A percentile compares a stretch with the other conserved stretches of the same genome.
phyloP scores from a whole-genome alignment of 2,329 filamentous ascomycete species.

The Ascochyta lentis region DNA sequence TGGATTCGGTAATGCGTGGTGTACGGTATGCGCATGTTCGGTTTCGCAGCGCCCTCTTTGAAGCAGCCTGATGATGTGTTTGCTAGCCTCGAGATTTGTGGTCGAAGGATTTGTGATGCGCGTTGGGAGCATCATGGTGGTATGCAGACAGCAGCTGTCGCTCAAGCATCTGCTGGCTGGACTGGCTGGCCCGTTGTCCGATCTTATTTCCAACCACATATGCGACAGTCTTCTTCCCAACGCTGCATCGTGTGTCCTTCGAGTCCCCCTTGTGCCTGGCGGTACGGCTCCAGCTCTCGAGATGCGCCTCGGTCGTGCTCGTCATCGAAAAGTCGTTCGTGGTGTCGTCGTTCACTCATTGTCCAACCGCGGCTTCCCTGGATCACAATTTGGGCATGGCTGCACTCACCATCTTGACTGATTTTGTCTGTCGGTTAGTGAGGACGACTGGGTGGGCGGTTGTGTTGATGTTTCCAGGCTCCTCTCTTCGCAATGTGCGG shows the following conservation, averaged over 20 bases:
- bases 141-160: neutral
- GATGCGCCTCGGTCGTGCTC: constrained; percentile 23
- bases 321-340: constrained; percentile 27
- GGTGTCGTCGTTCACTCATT: constrained; percentile 33
- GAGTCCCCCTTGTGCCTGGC: constrained; percentile 3
- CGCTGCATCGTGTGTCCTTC: neutral
- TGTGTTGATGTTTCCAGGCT: constrained; percentile 34
- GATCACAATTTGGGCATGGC: constrained; percentile 4
- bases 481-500: neutral
- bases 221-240: neutral
- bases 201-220: neutral
- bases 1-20: neutral
- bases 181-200: neutral
- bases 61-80: neutral
- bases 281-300: neutral
- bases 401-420: constrained; percentile 51
- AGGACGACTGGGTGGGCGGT: constrained; percentile 44
- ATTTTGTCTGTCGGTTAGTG: constrained; percentile 47
- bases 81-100: neutral
- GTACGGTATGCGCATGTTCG: neutral
- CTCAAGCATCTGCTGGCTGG: neutral
- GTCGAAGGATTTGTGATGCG: neutral
- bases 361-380: constrained; percentile 28
- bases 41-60: neutral
- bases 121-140: neutral